These are phyloP conservation scores for Penicillium hordei DNA, from an alignment of 2,329 filamentous ascomycete species.

Conservation along the genomic window DNA sequence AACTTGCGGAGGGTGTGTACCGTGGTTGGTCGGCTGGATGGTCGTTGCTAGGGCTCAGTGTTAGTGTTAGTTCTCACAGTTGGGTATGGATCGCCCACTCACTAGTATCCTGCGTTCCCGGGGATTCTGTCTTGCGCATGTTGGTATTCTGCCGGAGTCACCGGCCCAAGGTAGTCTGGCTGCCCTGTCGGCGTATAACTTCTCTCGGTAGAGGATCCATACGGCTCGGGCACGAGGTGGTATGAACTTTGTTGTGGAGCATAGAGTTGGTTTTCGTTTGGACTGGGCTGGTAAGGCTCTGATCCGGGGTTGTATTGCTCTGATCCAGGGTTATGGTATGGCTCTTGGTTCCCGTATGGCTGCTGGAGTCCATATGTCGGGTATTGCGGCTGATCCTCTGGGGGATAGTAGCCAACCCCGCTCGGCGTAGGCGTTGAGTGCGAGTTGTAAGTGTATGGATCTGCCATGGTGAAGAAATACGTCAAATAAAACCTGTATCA, in stretches of 20 bases:
- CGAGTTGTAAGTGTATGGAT: constrained; percentile 47
- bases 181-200: constrained; percentile 49
- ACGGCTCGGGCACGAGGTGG: constrained; percentile 28
- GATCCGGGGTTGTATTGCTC: constrained; percentile 26
- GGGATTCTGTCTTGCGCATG: constrained; percentile 19
- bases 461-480: constrained; percentile 47
- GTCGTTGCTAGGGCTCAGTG: constrained; percentile 6
- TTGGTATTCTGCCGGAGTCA: constrained; percentile 50
- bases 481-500: constrained; percentile 12
- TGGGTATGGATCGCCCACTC: constrained; percentile 9
- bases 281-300: constrained; percentile 22
- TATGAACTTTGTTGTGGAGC: constrained; percentile 29
- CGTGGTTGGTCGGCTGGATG: constrained; percentile 19
- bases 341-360: constrained; percentile 13
- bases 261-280: constrained; percentile 29
- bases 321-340: constrained; percentile 15
- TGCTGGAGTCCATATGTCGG: constrained; percentile 28
- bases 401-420: constrained; percentile 26
- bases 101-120: constrained; percentile 39
- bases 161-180: constrained; percentile 36
- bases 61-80: neutral
- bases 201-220: constrained; percentile 30
- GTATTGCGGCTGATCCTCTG: constrained; percentile 26
- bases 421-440: constrained; percentile 28
- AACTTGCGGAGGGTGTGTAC: constrained; percentile 20